Evolutionary conservation across 441 rosid species (phyloP).

Genomic region (Adansonia rubrostipa): DNA sequence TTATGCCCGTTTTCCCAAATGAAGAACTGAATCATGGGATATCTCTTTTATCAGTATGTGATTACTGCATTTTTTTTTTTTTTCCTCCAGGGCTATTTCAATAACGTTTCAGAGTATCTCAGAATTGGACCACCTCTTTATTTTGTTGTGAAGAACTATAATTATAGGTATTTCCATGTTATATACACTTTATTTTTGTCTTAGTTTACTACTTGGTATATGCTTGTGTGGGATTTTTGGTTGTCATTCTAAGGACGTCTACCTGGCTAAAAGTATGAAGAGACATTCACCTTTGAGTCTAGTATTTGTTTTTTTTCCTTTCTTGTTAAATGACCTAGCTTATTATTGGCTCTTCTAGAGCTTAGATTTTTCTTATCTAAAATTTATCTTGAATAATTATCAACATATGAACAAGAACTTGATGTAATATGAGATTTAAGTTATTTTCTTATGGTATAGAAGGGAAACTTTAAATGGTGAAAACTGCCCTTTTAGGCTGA

Average conservation of each 20-base stretch:
- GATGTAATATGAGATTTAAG: not conserved
- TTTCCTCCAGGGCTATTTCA: conserved; percentile 79
- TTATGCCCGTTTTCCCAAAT: conserved; percentile 24
- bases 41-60: conserved; percentile 27
- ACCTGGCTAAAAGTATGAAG: conserved; percentile 18
- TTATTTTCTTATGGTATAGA: conserved; percentile 9
- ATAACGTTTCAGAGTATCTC: conserved; percentile 75
- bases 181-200: conserved; percentile 22
- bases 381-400: conserved; percentile 11
- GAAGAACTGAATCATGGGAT: conserved; percentile 11
- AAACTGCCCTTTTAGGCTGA: conserved; percentile 8
- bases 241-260: not conserved
- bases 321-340: not conserved
- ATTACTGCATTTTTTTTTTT: conserved; percentile 29
- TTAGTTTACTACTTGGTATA: not conserved
- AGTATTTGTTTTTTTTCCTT: not conserved
- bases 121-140: conserved; percentile 95
- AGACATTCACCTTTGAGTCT: not conserved
- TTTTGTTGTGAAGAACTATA: conserved; percentile 91
- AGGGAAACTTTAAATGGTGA: not conserved
- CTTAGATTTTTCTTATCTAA: not conserved
- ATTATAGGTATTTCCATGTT: conserved; percentile 69
- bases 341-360: conserved; percentile 12
- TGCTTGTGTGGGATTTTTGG: no score
- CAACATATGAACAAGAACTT: conserved; percentile 3